Evolutionary conservation across 31 red algal species (phyloP).

Genomic region (Asparagopsis taxiformis): DNA sequence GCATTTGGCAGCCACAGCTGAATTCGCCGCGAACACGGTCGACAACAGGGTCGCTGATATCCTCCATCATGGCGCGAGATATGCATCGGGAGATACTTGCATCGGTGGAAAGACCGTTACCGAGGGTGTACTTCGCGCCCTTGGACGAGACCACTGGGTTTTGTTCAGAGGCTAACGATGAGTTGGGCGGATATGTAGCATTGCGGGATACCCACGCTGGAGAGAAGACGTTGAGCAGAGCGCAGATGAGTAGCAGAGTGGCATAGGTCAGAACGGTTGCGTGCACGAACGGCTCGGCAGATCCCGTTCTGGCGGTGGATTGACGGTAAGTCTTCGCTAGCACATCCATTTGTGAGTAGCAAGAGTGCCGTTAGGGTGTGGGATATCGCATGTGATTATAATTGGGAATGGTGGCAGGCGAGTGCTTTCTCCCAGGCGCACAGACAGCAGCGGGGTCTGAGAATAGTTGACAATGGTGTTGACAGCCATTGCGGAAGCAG

Average conservation of each 20-base stretch:
- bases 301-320: constrained; percentile 23
- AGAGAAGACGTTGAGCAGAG: constrained; percentile 33
- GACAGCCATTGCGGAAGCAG: no score
- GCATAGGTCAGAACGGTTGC: constrained; percentile 40
- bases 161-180: background rate
- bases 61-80: constrained; percentile 51
- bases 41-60: constrained; percentile 45
- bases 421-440: no score
- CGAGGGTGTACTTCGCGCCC: background rate
- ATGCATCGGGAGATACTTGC: constrained; percentile 51
- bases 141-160: background rate
- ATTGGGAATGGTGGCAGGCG: no score
- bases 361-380: background rate
- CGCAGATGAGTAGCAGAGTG: constrained; percentile 19
- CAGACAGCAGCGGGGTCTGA: no score
- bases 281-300: constrained; percentile 43
- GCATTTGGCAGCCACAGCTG: constrained; percentile 63
- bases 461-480: no score
- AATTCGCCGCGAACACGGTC: constrained; percentile 54
- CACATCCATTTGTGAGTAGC: constrained; percentile 26
- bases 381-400: no score
- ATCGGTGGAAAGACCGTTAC: background rate
- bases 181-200: background rate
- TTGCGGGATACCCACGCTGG: constrained; percentile 61
- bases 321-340: constrained; percentile 29